Conservation (phyloP, 2,329 filamentous ascomycete genomes). For the Colletotrichum tofieldiae region DNA sequence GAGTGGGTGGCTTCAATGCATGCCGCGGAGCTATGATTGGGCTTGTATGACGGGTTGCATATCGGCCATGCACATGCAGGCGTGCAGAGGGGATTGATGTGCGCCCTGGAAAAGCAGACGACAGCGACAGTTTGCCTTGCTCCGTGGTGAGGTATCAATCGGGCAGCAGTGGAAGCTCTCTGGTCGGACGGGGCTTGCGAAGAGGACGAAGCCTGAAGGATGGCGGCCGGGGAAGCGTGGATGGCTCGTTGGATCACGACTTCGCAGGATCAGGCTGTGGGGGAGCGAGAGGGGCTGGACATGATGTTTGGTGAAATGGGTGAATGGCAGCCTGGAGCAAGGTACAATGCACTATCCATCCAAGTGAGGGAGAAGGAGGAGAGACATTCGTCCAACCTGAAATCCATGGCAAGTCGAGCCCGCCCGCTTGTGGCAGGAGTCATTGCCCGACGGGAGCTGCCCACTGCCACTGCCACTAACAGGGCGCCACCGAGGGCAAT, state of each 20-base stretch:
- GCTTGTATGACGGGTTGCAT: conserved; percentile 38
- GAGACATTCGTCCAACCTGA: conserved; percentile 9
- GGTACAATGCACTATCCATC: neutral
- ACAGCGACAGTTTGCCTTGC: conserved; percentile 30
- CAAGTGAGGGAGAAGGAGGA: conserved; percentile 1
- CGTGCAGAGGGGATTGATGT: conserved; percentile 35
- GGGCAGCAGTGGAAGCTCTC: conserved; percentile 42
- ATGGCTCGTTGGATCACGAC: conserved; percentile 9
- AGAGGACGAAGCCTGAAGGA: conserved; percentile 8
- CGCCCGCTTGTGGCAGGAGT: conserved; percentile 11
- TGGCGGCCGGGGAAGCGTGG: neutral
- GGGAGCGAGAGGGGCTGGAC: neutral
- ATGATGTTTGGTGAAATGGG: neutral
- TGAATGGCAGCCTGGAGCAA: neutral
- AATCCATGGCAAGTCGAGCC: neutral
- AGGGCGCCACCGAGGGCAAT: conserved; percentile 20
- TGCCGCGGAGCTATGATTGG: conserved; percentile 41
- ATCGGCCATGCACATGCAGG: conserved; percentile 40
- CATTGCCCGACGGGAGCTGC: conserved; percentile 27
- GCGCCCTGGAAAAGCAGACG: conserved; percentile 40
- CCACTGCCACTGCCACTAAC: neutral
- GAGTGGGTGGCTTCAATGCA: conserved; percentile 40
- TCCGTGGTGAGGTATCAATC: conserved; percentile 42
- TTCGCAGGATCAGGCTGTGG: neutral
- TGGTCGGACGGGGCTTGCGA: conserved; percentile 25